Evolutionary conservation across 371 early-diverging fungal genomes (phyloP), one percentile per base, ranked within the genome.

Genomic region (Choanephora cucurbitarum): DNA sequence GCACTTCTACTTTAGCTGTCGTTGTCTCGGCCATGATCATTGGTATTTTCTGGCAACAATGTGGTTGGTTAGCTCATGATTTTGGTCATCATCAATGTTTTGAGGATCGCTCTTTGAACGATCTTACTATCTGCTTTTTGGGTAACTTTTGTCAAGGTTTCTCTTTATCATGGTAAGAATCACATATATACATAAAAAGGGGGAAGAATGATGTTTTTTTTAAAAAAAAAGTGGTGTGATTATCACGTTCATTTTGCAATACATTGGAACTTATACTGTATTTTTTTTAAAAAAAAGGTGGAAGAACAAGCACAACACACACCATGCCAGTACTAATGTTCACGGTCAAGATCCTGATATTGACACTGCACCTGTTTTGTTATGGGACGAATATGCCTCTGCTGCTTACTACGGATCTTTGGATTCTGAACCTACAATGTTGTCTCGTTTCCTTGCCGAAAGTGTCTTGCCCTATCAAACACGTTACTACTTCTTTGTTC

Each of bases 281-380:
- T 28, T 28, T 28, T 28, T 7, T 28, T 28, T 5, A 28, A 28
- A 28, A 28, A 13, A 32, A 13, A 82, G 84, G 75, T 94, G 94
- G 94, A 91, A 91, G 72, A 83, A 92, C 73, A 92, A 94, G 81
- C 94, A 94, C 79, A 90, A 88, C 74, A 91, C 92, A 9, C 94
- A 94, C 64, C 94, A 94, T 67, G 86, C 86, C 11, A 83, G 85
- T 5, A 90, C 93, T 54, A 94, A 94, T 61, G 85, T 94, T 51
- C 89, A 89, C 67, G 79, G 78, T 10, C 83, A 84, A 44, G 94
- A 94, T 79, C 94, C 94, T 51, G 94, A 94, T 72, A 92, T 94
- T 55, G 83, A 89, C 74, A 94, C 94, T 4, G 86, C 90, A 67
- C 93, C 93, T 18, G 69, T 90, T 37, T 79, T 93, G 55, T 80